Conservation (phyloP, 768 basidiomycete species). For the Dentipellis sp. region DNA sequence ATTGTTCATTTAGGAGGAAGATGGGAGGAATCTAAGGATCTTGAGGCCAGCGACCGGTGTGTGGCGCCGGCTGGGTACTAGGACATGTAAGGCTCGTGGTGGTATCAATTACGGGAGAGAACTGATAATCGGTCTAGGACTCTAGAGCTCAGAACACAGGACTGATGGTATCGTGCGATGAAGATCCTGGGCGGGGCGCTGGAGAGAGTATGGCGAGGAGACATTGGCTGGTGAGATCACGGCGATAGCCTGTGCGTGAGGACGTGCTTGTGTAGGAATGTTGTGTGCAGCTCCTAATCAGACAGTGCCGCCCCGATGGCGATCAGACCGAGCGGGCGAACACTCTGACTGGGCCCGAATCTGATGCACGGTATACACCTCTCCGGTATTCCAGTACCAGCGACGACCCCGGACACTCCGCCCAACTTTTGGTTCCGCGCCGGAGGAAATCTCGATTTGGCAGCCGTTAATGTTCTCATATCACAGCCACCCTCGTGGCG, state of each 20-base stretch:
- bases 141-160: not conserved
- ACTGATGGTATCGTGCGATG: not conserved
- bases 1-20: too few relatives aligned
- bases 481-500: not conserved
- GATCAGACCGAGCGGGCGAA: not conserved
- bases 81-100: too few relatives aligned
- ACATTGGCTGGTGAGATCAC: not conserved
- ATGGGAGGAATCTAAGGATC: too few relatives aligned
- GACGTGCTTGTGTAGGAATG: not conserved
- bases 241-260: not conserved
- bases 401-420: not conserved
- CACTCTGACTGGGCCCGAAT: not conserved
- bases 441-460: not conserved
- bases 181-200: not conserved
- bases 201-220: not conserved
- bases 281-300: not conserved
- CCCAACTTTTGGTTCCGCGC: not conserved
- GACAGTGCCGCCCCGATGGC: not conserved
- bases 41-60: too few relatives aligned
- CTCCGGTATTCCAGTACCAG: too few relatives aligned
- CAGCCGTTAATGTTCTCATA: not conserved
- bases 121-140: too few relatives aligned
- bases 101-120: too few relatives aligned
- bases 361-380: not conserved
- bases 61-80: too few relatives aligned